These are phyloP conservation scores for Lodderomyces margitis DNA, from an alignment of 1,139 yeast genomes.

Conservation along the genomic window DNA sequence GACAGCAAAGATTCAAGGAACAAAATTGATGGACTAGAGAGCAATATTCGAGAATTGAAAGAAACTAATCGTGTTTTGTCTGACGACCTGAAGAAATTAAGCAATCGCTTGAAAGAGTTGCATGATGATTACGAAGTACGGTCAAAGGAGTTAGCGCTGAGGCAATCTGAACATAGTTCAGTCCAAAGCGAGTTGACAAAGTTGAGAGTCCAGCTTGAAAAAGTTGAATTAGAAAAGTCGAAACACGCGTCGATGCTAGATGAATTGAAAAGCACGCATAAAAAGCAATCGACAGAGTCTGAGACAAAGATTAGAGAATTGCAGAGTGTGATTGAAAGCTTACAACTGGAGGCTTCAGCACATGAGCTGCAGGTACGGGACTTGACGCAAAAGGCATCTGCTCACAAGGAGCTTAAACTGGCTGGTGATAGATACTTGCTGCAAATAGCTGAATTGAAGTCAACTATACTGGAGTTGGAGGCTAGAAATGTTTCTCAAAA, in stretches of 20 bases:
- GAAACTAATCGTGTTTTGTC: slow-evolving; percentile 18
- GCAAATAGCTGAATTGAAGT: not conserved
- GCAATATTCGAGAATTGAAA: slow-evolving; percentile 16
- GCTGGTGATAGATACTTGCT: not conserved
- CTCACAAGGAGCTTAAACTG: not conserved
- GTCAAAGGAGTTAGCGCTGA: slow-evolving; percentile 17
- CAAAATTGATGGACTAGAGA: slow-evolving; percentile 19
- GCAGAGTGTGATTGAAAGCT: slow-evolving; percentile 1
- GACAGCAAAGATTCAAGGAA: slow-evolving; percentile 25
- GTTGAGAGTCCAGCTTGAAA: slow-evolving; percentile 21
- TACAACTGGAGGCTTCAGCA: not conserved
- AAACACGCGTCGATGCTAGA: slow-evolving; percentile 15
- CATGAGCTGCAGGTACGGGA: not conserved
- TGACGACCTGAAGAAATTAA: slow-evolving; percentile 19
- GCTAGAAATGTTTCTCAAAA: not conserved
- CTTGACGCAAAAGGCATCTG: not conserved
- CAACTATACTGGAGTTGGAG: not conserved
- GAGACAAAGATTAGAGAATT: slow-evolving; percentile 6
- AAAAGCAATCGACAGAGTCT: slow-evolving; percentile 8
- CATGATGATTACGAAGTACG: slow-evolving; percentile 28
- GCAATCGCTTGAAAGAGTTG: slow-evolving; percentile 15
- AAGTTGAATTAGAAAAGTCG: slow-evolving; percentile 12
- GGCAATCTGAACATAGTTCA: slow-evolving; percentile 14
- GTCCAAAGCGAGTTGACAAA: slow-evolving; percentile 11
- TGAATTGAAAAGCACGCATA: slow-evolving; percentile 12